Base-by-base conservation (phyloP, 306 rosid genomes). In the Gleditsia sinensis region DNA sequence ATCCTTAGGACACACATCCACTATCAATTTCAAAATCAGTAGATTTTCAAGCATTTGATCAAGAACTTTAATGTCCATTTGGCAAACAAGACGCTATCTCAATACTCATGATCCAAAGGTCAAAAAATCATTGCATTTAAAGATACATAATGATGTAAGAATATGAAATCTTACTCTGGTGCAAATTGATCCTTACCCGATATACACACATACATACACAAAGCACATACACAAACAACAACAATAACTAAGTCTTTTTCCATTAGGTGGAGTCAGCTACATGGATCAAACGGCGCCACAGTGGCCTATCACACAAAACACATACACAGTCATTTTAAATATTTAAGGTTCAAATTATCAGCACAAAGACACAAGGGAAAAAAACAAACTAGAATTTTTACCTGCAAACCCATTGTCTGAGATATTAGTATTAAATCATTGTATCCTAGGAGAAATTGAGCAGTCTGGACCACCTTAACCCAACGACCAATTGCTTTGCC, bases 381-480 rank as follows among this genome's bases (percentile, higher is more conserved):
- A 62, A 70, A 78, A 80, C 43, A n/a, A 49, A 33, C 65, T 33
- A 50, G 59, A 46, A 58, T 74, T 67, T 80, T 80, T 82, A 91
- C 98, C 98, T 90, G 97, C 79, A 94, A 87, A 68, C 98, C 97
- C 43, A 94, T 90, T 62, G 98, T 87, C 80, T 90, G 80, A 80
- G 98, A 43, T 80, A 91, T 69, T 67, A 91, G 80, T 64, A 85
- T 55, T 37, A 94, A 79, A 78, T 91, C 91, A 80, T 91, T 94
- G 84, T 84, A 80, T 79, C 98, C 98, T 66, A 81, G 86, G 16
- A 74, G 75, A 83, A 94, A 91, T 65, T 78, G 88, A 85, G 90
- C 86, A 82, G 96, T 84, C 76, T 89, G 97, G 55, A 81, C 84
- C 59, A 83, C 87, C 84, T 84, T 87, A 80, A 94, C 87, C 94